Evolutionary conservation across 2,329 filamentous ascomycete genomes (phyloP).

Genomic region (Metarhizium brunneum): DNA sequence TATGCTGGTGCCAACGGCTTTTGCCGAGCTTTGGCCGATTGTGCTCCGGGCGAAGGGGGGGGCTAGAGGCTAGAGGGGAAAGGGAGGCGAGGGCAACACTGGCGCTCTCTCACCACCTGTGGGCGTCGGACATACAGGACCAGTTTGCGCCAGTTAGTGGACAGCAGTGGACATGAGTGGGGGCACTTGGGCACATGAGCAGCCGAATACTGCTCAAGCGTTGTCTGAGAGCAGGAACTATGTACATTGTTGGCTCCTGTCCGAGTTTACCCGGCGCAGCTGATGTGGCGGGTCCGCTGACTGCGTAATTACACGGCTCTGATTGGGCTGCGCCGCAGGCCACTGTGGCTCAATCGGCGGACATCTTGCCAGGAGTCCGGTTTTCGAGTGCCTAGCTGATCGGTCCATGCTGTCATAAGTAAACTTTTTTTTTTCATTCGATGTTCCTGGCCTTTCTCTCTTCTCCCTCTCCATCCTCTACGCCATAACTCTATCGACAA

Average conservation of each 20-base stretch:
- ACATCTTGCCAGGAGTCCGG: neutral
- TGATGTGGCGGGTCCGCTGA: conserved; percentile 8
- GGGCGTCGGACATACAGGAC: no score
- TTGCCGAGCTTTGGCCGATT: conserved; percentile 12
- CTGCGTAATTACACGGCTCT: conserved; percentile 22
- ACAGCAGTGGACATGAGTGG: no score
- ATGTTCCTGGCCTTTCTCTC: conserved; percentile 13
- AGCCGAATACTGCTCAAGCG: neutral
- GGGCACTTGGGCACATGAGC: neutral
- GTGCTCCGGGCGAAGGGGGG: neutral
- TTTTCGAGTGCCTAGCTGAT: conserved; percentile 7
- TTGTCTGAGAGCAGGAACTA: no score
- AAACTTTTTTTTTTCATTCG: conserved; percentile 20
- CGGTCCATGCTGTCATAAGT: conserved; percentile 30
- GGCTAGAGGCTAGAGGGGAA: no score
- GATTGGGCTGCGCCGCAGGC: conserved; percentile 29
- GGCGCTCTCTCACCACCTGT: no score
- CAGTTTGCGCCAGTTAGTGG: no score
- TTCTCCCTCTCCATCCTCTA: conserved; percentile 12
- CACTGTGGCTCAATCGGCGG: conserved; percentile 19
- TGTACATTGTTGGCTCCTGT: neutral
- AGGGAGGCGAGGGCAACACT: no score
- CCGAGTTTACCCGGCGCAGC: conserved; percentile 27
- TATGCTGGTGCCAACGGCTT: neutral
- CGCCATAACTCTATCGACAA: conserved; percentile 4